Base-by-base conservation (phyloP, 1,284 basidiomycete species). In the Moniliophthora roreri region DNA sequence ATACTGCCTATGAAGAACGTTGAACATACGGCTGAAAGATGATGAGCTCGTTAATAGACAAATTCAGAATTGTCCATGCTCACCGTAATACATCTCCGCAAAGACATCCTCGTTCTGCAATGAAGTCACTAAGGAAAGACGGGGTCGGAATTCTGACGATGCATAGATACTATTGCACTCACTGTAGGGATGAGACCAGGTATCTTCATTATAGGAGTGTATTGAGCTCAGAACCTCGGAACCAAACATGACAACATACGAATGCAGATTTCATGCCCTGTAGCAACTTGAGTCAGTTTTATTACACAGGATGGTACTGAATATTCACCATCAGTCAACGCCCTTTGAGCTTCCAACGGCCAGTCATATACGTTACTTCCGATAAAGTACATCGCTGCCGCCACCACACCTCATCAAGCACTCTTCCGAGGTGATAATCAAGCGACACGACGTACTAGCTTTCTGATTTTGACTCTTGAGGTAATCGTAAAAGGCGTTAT, bases 71-170 rank as follows among this genome's bases (percentile, higher is more conserved):
- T 3, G 3, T 16, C 3, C 20, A 16, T 8, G 67, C 78, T 42
- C 55, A 79, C 79, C 85, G 74, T 91, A 93, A 51, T 84, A 90
- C 32, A 94, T 76, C 66, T 93, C 90, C 11, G 90, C 89, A 47
- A 93, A 89, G 21, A 87, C 88, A 62, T 90, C 72, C 60, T 84
- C 74, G 66, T 87, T 92, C 40, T 80, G 72, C 44, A 91, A 76
- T 9, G 85, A 77, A 9, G 91, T 93, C 70, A 89, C 79, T 81
- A 50, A 39, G 10, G 9, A 4, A 41, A n/a, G n/a, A n/a, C n/a
- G n/a, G n/a, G n/a, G n/a, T n/a, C n/a, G n/a, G n/a, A n/a, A n/a
- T n/a, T n/a, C n/a, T n/a, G n/a, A n/a, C n/a, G 16, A 13, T 18
- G 32, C 20, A 26, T 42, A 23, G 20, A 42, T n/a, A n/a, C n/a